These are phyloP conservation scores for Cryptococcus sp. DNA, from an alignment of 1,284 basidiomycete genomes.

Conservation along the genomic window DNA sequence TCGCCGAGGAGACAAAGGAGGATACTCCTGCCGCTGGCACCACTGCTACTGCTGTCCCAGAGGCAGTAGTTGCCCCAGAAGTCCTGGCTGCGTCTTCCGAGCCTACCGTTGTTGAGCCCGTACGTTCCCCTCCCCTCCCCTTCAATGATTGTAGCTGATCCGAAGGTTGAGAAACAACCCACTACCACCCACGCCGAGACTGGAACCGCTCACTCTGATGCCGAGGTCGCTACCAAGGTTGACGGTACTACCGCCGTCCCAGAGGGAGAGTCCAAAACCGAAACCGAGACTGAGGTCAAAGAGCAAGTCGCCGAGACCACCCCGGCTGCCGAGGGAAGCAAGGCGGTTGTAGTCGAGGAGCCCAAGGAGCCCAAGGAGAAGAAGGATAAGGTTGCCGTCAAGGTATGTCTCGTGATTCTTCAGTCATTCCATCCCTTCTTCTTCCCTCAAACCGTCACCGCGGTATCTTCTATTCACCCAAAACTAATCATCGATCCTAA, in stretches of 20 bases:
- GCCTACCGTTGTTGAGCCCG: too few species aligned
- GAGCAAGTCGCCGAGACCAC: not conserved
- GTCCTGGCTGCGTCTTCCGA: too few species aligned
- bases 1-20: not conserved
- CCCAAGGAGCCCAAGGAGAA: conserved; percentile 25
- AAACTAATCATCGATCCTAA: not conserved
- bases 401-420: conserved; percentile 17
- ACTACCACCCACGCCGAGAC: conserved; percentile 32
- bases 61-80: not conserved
- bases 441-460: too few species aligned
- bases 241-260: conserved; percentile 28
- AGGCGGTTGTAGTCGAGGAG: conserved; percentile 17
- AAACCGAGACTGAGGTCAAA: not conserved
- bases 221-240: conserved; percentile 27
- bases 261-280: conserved; percentile 10
- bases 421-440: not conserved
- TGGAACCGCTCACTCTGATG: conserved; percentile 31
- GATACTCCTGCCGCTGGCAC: too few species aligned
- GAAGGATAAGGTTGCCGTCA: conserved; percentile 31
- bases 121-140: not conserved
- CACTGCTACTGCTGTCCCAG: not conserved
- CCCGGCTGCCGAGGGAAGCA: conserved; percentile 8
- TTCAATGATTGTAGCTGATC: not conserved
- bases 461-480: not conserved
- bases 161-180: conserved; percentile 25